phyloP scores from a whole-genome alignment of 1,284 basidiomycete genomes.

The Fomitiporia mediterranea region DNA sequence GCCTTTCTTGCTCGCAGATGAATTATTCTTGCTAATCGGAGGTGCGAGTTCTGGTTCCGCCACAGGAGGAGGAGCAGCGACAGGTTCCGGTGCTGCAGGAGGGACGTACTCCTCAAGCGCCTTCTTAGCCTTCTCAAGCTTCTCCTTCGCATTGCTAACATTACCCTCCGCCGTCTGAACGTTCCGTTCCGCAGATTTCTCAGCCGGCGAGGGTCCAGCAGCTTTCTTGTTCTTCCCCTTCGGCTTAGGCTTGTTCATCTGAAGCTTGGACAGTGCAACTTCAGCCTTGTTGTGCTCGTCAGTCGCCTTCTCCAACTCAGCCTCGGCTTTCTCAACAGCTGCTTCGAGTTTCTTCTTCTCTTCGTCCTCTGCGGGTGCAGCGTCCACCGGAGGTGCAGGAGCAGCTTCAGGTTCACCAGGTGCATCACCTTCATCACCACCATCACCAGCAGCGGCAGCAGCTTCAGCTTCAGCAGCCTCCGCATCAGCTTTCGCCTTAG shows the following conservation, averaged over 20 bases:
- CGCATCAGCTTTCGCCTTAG: slow-evolving; percentile 1
- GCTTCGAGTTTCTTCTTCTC: slow-evolving; percentile 6
- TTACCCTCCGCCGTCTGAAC: neutral
- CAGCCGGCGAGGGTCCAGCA: neutral
- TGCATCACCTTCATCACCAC: neutral
- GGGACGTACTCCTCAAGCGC: neutral
- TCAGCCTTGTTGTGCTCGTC: slow-evolving; percentile 4
- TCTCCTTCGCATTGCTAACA: neutral
- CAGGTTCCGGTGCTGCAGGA: neutral
- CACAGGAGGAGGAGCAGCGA: neutral
- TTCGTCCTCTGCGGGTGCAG: slow-evolving; percentile 5
- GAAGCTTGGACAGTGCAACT: slow-evolving; percentile 5
- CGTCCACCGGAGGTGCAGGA: neutral
- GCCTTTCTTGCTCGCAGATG: neutral
- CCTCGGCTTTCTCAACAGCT: slow-evolving; percentile 4
- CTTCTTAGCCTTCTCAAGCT: slow-evolving; percentile 4
- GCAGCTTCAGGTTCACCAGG: neutral
- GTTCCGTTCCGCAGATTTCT: slow-evolving; percentile 4
- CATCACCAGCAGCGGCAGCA: neutral
- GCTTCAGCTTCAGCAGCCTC: neutral
- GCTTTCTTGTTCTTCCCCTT: slow-evolving; percentile 2
- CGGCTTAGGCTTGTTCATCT: slow-evolving; percentile 3
- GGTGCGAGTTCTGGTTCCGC: neutral
- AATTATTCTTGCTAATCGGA: neutral
- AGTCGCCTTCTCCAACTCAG: neutral